Base-by-base conservation (phyloP, 345 rosid genomes). In the Murraya paniculata region DNA sequence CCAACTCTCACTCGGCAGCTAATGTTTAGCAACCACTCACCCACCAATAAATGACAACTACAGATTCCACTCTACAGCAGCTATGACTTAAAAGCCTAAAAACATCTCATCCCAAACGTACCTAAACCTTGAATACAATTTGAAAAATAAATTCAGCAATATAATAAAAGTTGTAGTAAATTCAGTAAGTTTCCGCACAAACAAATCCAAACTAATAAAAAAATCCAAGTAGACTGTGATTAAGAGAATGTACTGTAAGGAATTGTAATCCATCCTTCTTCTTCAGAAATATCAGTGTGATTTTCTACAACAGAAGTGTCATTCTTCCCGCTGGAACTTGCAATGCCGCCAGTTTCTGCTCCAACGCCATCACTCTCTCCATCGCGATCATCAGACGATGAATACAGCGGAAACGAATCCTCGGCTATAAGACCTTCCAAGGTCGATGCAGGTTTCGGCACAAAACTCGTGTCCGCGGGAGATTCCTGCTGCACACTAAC, bases 251-350 rank as follows among this genome's bases (percentile, higher is more conserved):
- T 89, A 96, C 99, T 89, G 61, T 82, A 86, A n/a, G 99, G 99
- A 72, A 97, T 91, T 24, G 87, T 85, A 80, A 97, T 90, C 94
- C 95, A 92, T 81, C 98, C 99, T 87, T 97, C 93, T 82, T 92
- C 94, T 36, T 90, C 96, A 7, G 92, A 84, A 27, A 97, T 98
- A 89, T 91, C 94, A 2, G 76, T 84, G 86, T 92, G 91, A 16
- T 85, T 88, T 64, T 88, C 95, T 73, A 78, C 41, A 60, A 64
- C 76, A 75, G 73, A 57, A 69, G 83, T 78, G 65, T 82, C 87
- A 35, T 59, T 73, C 72, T 75, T 89, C 50, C 67, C 64, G 73
- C 69, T 80, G 33, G 77, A 65, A 33, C 83, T 89, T 9, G 71
- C 88, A 78, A 25, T 71, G 45, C 75, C 82, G 19, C 74, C 82